These are phyloP conservation scores for Curvularia sp. DNA, from an alignment of 2,329 filamentous ascomycete species.

Conservation along the genomic window DNA sequence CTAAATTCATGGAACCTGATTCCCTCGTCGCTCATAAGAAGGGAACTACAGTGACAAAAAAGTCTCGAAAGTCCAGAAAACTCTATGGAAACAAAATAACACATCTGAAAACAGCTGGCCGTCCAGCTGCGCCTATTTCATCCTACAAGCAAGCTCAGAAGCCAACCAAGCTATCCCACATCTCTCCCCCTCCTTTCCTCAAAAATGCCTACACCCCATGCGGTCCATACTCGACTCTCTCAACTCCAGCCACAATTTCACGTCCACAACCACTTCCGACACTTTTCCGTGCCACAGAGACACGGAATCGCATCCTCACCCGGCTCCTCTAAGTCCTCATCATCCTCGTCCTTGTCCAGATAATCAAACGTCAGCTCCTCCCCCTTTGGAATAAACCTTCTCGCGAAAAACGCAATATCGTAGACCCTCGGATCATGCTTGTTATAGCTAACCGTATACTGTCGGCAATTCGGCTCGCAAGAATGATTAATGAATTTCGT, in stretches of 20 bases:
- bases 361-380: conserved; percentile 84
- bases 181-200: background rate
- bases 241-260: conserved; percentile 18
- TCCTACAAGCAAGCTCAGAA: background rate
- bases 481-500: conserved; percentile 85
- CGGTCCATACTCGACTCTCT: too few species aligned
- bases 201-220: too few species aligned
- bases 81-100: background rate
- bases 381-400: conserved; percentile 67
- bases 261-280: conserved; percentile 72
- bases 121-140: background rate
- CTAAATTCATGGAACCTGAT: too few species aligned
- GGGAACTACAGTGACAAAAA: background rate
- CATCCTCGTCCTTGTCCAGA: conserved; percentile 70
- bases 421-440: conserved; percentile 77
- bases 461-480: conserved; percentile 78
- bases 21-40: background rate
- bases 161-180: background rate
- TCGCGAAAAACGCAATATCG: conserved; percentile 78
- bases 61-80: background rate
- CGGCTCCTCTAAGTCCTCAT: conserved; percentile 60
- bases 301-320: conserved; percentile 56
- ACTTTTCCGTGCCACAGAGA: conserved; percentile 69
- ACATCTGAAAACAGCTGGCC: too few species aligned
- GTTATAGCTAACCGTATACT: conserved; percentile 80